Evolutionary conservation across 331 rosid genomes (phyloP).

Genomic region (Pyrus hybrid): DNA sequence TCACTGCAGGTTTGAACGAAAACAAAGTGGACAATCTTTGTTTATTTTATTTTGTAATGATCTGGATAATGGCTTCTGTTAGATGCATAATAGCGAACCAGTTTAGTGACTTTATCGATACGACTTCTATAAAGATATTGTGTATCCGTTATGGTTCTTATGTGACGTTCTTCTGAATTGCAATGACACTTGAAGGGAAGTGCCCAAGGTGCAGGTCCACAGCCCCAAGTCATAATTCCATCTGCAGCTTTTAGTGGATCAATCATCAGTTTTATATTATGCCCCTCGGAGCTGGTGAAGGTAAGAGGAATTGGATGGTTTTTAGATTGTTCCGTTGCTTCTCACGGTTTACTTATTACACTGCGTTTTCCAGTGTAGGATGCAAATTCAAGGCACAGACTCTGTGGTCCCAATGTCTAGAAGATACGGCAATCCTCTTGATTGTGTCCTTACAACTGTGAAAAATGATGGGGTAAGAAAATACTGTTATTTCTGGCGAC

Average conservation of each 20-base stretch:
- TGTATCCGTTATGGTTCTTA: background rate
- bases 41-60: background rate
- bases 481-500: slow-evolving; percentile 13
- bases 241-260: slow-evolving; percentile 83
- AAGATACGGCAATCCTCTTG: slow-evolving; percentile 67
- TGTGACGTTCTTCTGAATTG: slow-evolving; percentile 1
- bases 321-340: slow-evolving; percentile 14
- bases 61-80: background rate
- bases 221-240: slow-evolving; percentile 64
- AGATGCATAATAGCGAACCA: background rate
- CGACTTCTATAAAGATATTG: background rate
- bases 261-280: slow-evolving; percentile 73
- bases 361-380: slow-evolving; percentile 79
- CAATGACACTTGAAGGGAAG: slow-evolving; percentile 48
- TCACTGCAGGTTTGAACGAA: slow-evolving; percentile 63
- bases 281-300: slow-evolving; percentile 91
- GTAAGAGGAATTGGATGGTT: slow-evolving; percentile 32
- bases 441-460: slow-evolving; percentile 55
- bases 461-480: slow-evolving; percentile 74
- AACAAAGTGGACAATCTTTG: slow-evolving; percentile 12
- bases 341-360: slow-evolving; percentile 23
- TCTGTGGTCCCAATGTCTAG: slow-evolving; percentile 55
- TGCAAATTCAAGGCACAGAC: slow-evolving; percentile 95
- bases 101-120: background rate
- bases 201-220: slow-evolving; percentile 49